Conservation (phyloP, 129 eudicot genomes). For the Apium graveolens region DNA sequence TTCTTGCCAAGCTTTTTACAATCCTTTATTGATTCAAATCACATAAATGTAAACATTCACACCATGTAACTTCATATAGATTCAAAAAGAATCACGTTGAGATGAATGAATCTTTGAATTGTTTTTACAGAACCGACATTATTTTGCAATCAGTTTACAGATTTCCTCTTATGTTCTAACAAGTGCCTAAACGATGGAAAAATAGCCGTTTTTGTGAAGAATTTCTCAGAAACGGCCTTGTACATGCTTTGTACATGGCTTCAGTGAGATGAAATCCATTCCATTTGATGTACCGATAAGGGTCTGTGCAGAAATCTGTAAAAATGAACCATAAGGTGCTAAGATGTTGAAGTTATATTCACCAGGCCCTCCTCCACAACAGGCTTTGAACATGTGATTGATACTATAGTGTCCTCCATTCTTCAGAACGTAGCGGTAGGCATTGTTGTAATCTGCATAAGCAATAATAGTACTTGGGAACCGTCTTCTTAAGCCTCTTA, state of each 20-base stretch:
- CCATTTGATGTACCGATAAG: conserved; percentile 70
- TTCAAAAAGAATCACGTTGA: background rate
- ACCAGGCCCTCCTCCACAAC: conserved; percentile 63
- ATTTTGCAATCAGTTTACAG: no score
- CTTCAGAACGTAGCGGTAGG: no score
- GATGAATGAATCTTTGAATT: background rate
- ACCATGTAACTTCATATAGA: background rate
- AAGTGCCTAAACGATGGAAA: no score
- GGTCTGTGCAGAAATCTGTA: conserved; percentile 48
- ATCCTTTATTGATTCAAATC: no score
- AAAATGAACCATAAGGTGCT: conserved; percentile 53
- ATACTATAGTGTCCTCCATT: conserved; percentile 38
- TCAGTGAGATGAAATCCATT: conserved; percentile 88
- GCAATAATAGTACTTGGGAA: no score
- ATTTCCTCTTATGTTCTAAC: no score
- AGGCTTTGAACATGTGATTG: conserved; percentile 49
- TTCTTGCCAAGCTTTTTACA: no score
- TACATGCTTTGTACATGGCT: conserved; percentile 52
- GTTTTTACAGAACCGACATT: background rate
- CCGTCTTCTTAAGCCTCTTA: no score
- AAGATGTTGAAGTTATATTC: conserved; percentile 41
- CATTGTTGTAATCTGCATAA: no score
- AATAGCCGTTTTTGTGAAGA: no score
- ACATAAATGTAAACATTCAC: no score
- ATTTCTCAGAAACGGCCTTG: no score